phyloP scores from a whole-genome alignment of 2,329 filamentous ascomycete genomes.

The Davidsoniella virescens region DNA sequence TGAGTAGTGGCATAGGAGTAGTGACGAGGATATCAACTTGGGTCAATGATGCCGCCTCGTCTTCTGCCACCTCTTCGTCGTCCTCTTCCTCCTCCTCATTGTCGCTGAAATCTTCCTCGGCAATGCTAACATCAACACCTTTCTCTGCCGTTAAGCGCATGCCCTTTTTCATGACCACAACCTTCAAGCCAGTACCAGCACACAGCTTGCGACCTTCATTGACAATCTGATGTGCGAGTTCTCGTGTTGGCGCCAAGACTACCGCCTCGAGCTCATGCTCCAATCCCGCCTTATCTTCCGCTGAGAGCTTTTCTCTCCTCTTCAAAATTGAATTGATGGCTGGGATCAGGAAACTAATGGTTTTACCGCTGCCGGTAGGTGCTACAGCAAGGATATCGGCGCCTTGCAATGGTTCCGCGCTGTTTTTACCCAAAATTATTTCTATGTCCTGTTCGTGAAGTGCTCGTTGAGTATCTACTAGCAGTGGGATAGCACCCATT shows the following conservation, averaged over 20 bases:
- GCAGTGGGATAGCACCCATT: conserved; percentile 64
- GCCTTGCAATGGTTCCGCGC: conserved; percentile 15
- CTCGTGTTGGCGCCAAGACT: conserved; percentile 63
- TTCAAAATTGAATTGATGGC: conserved; percentile 61
- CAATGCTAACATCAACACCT: conserved; percentile 19
- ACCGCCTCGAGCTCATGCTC: conserved; percentile 44
- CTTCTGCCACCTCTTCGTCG: conserved; percentile 17
- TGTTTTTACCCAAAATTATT: conserved; percentile 14
- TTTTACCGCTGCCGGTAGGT: conserved; percentile 93
- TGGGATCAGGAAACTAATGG: conserved; percentile 79
- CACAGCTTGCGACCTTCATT: conserved; percentile 76
- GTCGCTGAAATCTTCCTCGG: conserved; percentile 23
- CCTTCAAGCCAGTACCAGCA: conserved; percentile 57
- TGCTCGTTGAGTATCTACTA: conserved; percentile 43
- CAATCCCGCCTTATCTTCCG: conserved; percentile 22
- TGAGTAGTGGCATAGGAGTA: conserved; percentile 48
- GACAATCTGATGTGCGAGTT: conserved; percentile 63
- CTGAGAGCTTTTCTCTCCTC: conserved; percentile 30
- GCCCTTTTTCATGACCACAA: conserved; percentile 71
- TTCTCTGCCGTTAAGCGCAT: conserved; percentile 47
- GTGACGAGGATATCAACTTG: conserved; percentile 25
- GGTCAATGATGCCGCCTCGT: conserved; percentile 14
- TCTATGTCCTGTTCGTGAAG: conserved; percentile 19
- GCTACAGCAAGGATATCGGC: conserved; percentile 70
- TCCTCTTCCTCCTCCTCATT: conserved; percentile 24